Percentiles rank a stretch among this genome's conserved stretches.
Conservation (phyloP, 2,329 filamentous ascomycete species). For the Moelleriella libera region DNA sequence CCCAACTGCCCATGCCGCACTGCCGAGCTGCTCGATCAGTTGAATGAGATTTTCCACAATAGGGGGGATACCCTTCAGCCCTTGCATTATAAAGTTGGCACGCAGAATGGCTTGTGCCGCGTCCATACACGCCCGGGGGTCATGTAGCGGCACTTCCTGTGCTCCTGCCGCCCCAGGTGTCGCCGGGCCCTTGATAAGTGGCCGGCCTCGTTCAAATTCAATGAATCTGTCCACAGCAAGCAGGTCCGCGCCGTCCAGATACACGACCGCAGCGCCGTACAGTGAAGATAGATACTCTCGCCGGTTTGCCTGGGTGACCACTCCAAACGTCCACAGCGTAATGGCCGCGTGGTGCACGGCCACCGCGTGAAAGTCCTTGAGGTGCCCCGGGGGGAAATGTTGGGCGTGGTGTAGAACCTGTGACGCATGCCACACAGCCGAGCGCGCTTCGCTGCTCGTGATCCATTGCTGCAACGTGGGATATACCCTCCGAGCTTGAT, state of each 20-base stretch:
- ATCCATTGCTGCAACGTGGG: slow-evolving; percentile 45
- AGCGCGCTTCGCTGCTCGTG: slow-evolving; percentile 37
- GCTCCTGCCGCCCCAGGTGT: slow-evolving; percentile 12
- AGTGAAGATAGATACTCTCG: slow-evolving; percentile 17
- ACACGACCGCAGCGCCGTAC: slow-evolving; percentile 24
- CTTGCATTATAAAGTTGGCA: slow-evolving; percentile 29
- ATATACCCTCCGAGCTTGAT: slow-evolving; percentile 47
- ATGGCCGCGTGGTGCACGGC: slow-evolving; percentile 55
- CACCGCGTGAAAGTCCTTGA: slow-evolving; percentile 55
- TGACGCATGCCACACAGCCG: slow-evolving; percentile 53
- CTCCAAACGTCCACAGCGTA: slow-evolving; percentile 55
- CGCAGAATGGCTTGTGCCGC: slow-evolving; percentile 41
- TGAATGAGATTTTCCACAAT: slow-evolving; percentile 55
- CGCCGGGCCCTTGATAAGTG: slow-evolving; percentile 28
- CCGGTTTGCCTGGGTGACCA: slow-evolving; percentile 31
- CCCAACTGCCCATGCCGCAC: slow-evolving; percentile 28
- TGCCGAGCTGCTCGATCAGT: slow-evolving; percentile 45
- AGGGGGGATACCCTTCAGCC: slow-evolving; percentile 32
- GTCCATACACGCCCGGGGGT: slow-evolving; percentile 45
- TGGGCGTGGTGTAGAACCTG: slow-evolving; percentile 50
- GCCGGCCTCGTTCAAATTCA: slow-evolving; percentile 35
- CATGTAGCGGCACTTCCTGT: slow-evolving; percentile 29
- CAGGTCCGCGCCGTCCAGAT: slow-evolving; percentile 42
- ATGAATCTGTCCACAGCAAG: slow-evolving; percentile 42
- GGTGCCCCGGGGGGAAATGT: slow-evolving; percentile 32